Base-by-base conservation (phyloP, 371 early-diverging fungal species). In the Mucor plumbeus region DNA sequence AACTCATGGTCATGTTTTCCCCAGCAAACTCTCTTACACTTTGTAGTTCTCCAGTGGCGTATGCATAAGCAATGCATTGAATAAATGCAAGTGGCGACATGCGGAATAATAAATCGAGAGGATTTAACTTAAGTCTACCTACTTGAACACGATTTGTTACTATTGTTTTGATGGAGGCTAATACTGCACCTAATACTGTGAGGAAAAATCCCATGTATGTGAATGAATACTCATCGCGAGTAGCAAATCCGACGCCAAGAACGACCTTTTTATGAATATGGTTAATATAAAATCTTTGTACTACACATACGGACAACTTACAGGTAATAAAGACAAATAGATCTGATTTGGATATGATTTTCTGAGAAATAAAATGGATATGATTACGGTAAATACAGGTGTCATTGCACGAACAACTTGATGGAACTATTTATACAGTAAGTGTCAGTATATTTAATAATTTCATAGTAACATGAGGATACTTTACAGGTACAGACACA, bases 381-480 rank as follows among this genome's bases (percentile, higher is more conserved):
- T 71, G 41, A 86, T 69, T 15, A 94, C 82, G 0, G 95, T 94
- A 65, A 94, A 91, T 17, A 92, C 89, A 0, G 95, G 96, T 10
- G 90, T 91, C 82, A 93, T 95, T 64, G 92, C 91, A 34, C 96
- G 85, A 5, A 96, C 91, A 34, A 94, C 90, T 83, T 96, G 95
- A 71, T 96, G 95, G 68, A 95, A 72, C 85, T 82, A 33, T 47
- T 48, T 60, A 44, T 44, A n/a, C n/a, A n/a, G n/a, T n/a, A 55
- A 13, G 17, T 7, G 56, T 35, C 0, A 34, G 56, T 9, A 4
- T 53, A 17, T 7, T 44, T n/a, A 8, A 44, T 44, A 17, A 17
- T 44, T 15, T 44, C 44, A 44, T 44, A 15, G 17, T 17, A 15
- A 17, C n/a, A 26, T 26, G 5, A 44, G 21, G 1, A 33, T 39